These are phyloP conservation scores for Colletotrichum tofieldiae DNA, from an alignment of 2,329 filamentous ascomycete genomes.

Conservation along the genomic window DNA sequence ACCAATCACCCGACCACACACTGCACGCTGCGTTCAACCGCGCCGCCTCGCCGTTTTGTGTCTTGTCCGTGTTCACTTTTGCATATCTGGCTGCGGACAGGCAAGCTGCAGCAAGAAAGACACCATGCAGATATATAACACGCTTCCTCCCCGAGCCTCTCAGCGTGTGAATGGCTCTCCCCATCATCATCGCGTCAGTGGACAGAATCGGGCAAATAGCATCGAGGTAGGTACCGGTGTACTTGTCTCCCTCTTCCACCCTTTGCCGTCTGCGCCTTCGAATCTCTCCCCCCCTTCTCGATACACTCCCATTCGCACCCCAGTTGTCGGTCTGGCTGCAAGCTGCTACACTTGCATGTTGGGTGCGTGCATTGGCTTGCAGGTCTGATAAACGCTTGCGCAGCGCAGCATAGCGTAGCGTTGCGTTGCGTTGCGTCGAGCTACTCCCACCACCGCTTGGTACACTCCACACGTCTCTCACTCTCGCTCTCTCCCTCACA, in stretches of 20 bases:
- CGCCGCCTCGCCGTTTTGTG: constrained; percentile 35
- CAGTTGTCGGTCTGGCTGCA: constrained; percentile 41
- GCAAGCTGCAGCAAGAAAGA: not conserved
- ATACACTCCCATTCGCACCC: constrained; percentile 33
- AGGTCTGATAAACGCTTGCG: constrained; percentile 41
- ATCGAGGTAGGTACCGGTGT: constrained; percentile 34
- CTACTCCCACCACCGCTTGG: constrained; percentile 8
- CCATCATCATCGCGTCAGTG: constrained; percentile 12
- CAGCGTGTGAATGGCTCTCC: not conserved
- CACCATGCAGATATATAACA: constrained; percentile 21
- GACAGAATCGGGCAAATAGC: constrained; percentile 27
- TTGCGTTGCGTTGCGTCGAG: constrained; percentile 16
- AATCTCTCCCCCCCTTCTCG: not conserved
- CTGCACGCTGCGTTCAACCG: constrained; percentile 28
- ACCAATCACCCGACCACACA: constrained; percentile 8
- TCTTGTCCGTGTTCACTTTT: constrained; percentile 12
- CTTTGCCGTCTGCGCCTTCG: not conserved
- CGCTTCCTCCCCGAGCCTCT: constrained; percentile 1
- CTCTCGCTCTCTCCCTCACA: not conserved
- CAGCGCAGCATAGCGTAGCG: constrained; percentile 21
- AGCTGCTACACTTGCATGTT: constrained; percentile 40
- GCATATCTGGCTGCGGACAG: constrained; percentile 21
- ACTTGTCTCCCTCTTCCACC: not conserved
- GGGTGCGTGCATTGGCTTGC: constrained; percentile 41
- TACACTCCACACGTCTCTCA: constrained; percentile 10